Evolutionary conservation across 1,284 basidiomycete genomes (phyloP), one percentile per base, ranked within the genome.

Genomic region (Phellopilus nigrolimitatus): DNA sequence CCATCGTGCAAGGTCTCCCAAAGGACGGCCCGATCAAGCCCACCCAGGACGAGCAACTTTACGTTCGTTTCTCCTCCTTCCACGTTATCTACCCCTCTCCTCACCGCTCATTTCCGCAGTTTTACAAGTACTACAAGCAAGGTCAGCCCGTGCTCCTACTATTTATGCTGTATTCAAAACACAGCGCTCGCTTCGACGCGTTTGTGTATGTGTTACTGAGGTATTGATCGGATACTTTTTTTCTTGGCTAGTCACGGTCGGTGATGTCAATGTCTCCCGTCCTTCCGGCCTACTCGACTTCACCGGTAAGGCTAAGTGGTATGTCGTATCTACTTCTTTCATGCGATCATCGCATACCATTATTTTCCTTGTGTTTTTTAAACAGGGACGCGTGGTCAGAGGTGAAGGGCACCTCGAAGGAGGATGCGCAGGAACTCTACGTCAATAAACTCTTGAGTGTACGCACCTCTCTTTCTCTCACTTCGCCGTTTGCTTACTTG

Each of bases 111-210:
- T 10, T n/a, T 27, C 39, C 51, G 40, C 64, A 95, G 93, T 95
- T 95, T 76, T 97, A 97, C 77, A 80, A 78, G 62, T 81, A 86
- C 67, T 97, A 77, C 78, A 97, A 97, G 77, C 92, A 95, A 76
- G 88, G 88, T 87, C 51, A 33, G 65, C 54, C n/a, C 4, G n/a
- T n/a, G n/a, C n/a, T n/a, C n/a, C n/a, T n/a, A n/a, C n/a, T n/a
- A n/a, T n/a, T n/a, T n/a, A n/a, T n/a, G n/a, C n/a, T n/a, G n/a
- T n/a, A n/a, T n/a, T n/a, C n/a, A n/a, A n/a, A 42, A 54, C 40
- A 45, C 43, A 21, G 30, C 19, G 28, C 24, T 49, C 15, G 47
- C 10, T 17, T 10, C 38, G 3, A 47, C 19, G 8, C 21, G 3
- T 31, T 31, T 31, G 28, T 33, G 17, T 33, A 41, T 47, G 13